These are phyloP conservation scores for Datura wrightii DNA, from an alignment of 257 asterid genomes.

Conservation along the genomic window DNA sequence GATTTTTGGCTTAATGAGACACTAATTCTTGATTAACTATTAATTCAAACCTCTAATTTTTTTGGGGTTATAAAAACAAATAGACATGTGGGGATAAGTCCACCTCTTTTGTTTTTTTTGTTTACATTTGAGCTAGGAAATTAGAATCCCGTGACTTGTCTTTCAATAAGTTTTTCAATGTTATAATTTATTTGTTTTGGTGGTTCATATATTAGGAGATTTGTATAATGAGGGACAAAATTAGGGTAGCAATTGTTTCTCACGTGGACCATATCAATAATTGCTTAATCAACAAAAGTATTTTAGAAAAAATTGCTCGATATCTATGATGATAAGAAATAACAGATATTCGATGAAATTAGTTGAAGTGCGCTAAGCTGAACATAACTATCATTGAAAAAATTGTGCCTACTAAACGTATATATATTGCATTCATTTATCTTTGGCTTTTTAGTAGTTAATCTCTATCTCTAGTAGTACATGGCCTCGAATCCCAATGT, in stretches of 20 bases:
- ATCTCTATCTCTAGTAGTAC: background rate
- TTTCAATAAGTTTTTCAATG: background rate
- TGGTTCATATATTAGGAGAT: background rate
- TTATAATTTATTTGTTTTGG: constrained; percentile 12
- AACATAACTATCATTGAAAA: background rate
- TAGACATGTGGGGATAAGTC: background rate
- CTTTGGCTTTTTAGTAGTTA: background rate
- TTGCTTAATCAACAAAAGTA: background rate
- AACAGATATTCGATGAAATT: background rate
- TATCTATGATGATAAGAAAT: background rate
- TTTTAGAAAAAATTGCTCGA: no score
- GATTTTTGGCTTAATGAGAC: background rate
- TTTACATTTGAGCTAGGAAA: background rate
- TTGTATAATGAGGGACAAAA: background rate
- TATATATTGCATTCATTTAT: background rate
- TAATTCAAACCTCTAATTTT: background rate
- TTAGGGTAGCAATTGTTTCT: background rate
- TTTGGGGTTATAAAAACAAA: background rate
- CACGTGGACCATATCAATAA: constrained; percentile 3
- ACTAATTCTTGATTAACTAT: background rate
- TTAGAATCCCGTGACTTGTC: constrained; percentile 4
- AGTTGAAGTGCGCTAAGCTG: background rate
- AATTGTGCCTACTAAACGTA: background rate
- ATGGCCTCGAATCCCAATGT: background rate
- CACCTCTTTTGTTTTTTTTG: background rate